A percentile compares a stretch with the other conserved stretches of the same genome.
These are phyloP conservation scores for Neonectria ditissima DNA, from an alignment of 2,329 filamentous ascomycete genomes.

Conservation along the genomic window DNA sequence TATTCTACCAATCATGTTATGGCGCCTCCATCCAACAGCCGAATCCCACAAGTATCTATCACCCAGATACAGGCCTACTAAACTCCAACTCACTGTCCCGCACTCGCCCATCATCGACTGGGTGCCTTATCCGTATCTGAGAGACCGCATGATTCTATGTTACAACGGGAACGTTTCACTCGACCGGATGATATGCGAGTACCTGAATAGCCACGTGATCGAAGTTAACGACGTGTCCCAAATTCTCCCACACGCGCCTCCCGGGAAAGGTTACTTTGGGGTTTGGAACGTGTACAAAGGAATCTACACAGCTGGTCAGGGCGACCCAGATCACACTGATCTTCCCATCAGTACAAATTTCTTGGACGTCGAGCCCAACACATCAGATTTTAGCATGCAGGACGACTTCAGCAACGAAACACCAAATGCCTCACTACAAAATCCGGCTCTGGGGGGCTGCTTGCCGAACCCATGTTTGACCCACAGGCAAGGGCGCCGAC, in stretches of 20 bases:
- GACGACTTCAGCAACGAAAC: background rate
- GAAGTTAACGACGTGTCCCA: constrained; percentile 11
- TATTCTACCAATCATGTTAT: constrained; percentile 4
- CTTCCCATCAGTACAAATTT: background rate
- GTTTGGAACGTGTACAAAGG: constrained; percentile 4
- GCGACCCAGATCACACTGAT: background rate
- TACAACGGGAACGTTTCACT: constrained; percentile 3
- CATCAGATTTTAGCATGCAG: background rate
- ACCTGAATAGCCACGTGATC: constrained; percentile 8
- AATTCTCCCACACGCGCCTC: background rate
- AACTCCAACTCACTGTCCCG: constrained; percentile 7
- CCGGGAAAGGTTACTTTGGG: constrained; percentile 8
- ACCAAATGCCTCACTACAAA: background rate
- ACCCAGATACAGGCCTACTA: background rate
- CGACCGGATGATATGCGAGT: constrained; percentile 4
- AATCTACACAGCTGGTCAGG: background rate
- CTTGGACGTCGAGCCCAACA: background rate
- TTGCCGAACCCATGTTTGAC: too few species aligned
- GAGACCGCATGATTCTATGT: constrained; percentile 6
- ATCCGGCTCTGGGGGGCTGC: too few species aligned
- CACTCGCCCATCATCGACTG: constrained; percentile 10
- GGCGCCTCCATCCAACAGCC: constrained; percentile 4
- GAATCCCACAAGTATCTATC: background rate
- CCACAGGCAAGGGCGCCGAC: background rate
- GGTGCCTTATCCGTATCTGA: constrained; percentile 5